Evolutionary conservation across 768 basidiomycete species (phyloP).

Genomic region (Cytidiella melzeri): DNA sequence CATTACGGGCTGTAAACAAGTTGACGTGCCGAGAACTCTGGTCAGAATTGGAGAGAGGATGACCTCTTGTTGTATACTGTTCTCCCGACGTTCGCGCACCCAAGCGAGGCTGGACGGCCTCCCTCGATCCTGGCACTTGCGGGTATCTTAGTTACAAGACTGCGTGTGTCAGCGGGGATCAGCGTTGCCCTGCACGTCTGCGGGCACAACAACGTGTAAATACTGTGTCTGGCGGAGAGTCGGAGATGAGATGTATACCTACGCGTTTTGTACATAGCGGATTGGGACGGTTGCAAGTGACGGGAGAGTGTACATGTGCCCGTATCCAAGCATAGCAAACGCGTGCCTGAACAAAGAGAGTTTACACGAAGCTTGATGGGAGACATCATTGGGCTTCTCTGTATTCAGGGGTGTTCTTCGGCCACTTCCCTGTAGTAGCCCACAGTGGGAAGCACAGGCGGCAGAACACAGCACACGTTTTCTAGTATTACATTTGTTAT

Average conservation of each 20-base stretch:
- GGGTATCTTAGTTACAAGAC: background rate
- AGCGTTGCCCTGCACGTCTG: background rate
- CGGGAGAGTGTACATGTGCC: too few relatives aligned
- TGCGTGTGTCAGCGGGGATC: slow-evolving; percentile 3
- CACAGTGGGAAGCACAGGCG: background rate
- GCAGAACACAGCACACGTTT: too few relatives aligned
- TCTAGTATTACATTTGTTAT: too few relatives aligned
- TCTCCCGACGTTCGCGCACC: too few relatives aligned
- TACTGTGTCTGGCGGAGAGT: background rate
- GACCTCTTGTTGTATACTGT: too few relatives aligned
- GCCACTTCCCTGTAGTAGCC: background rate
- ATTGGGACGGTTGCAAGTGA: background rate
- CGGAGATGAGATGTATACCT: slow-evolving; percentile 1
- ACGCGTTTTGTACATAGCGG: background rate
- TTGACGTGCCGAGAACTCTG: too few relatives aligned
- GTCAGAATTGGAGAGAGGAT: too few relatives aligned
- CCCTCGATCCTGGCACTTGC: background rate
- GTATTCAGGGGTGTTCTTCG: background rate
- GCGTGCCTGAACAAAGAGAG: background rate
- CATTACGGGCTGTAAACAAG: too few relatives aligned
- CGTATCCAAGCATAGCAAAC: too few relatives aligned
- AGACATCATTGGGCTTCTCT: background rate
- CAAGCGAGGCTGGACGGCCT: background rate
- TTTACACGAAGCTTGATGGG: background rate
- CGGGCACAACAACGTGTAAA: background rate